These are phyloP conservation scores for Diplocarpon rosae DNA, from an alignment of 2,329 filamentous ascomycete genomes.

Conservation along the genomic window DNA sequence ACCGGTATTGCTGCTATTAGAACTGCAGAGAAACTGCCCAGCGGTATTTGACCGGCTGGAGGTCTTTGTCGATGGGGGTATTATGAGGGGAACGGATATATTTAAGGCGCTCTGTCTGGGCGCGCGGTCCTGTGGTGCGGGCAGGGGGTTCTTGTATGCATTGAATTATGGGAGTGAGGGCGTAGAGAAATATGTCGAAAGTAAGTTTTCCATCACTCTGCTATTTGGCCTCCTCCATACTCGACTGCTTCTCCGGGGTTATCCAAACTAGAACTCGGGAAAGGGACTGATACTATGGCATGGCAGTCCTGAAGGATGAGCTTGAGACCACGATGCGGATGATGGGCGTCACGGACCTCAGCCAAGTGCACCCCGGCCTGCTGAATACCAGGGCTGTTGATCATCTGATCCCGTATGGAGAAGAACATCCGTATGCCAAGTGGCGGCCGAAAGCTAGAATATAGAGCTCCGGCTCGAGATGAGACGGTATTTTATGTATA, in stretches of 20 bases:
- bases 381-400: constrained; percentile 44
- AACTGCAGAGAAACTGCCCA: constrained; percentile 50
- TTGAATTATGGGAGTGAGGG: constrained; percentile 51
- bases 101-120: constrained; percentile 57
- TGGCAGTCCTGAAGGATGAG: constrained; percentile 46
- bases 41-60: constrained; percentile 49
- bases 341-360: constrained; percentile 50
- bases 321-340: constrained; percentile 55
- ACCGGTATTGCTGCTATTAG: constrained; percentile 47
- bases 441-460: constrained; percentile 26
- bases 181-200: constrained; percentile 40
- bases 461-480: constrained; percentile 9
- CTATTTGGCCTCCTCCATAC: background rate
- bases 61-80: constrained; percentile 53
- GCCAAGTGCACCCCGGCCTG: constrained; percentile 49
- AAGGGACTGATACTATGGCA: constrained; percentile 3
- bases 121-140: constrained; percentile 51
- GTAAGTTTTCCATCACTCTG: constrained; percentile 29
- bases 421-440: constrained; percentile 36
- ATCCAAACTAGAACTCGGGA: background rate
- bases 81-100: constrained; percentile 54
- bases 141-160: constrained; percentile 48
- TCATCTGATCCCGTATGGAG: constrained; percentile 33
- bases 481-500: background rate
- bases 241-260: background rate